Evolutionary conservation across 371 early-diverging fungal species (phyloP).

Genomic region (Modicella reniformis): DNA sequence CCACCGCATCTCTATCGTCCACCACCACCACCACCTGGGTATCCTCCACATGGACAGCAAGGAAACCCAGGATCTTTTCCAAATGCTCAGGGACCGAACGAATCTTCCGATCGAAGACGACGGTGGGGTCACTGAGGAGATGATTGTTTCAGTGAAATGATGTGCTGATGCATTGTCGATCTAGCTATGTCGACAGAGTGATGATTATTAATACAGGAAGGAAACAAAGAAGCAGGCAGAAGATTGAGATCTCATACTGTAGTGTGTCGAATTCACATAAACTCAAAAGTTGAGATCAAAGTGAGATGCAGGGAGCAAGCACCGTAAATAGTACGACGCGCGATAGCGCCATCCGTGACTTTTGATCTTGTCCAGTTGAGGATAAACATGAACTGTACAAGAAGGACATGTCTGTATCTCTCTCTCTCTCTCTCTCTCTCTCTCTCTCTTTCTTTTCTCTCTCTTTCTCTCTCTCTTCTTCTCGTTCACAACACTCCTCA

Average conservation of each 20-base stretch:
- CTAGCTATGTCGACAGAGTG: not conserved
- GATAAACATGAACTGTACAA: constrained; percentile 1
- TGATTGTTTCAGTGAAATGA: too few relatives aligned
- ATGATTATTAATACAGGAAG: not conserved
- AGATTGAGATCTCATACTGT: not conserved
- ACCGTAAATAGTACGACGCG: constrained; percentile 24
- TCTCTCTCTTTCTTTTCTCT: not conserved
- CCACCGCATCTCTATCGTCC: constrained; percentile 25
- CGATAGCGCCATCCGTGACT: constrained; percentile 43
- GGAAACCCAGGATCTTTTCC: constrained; percentile 6
- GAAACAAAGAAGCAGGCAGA: not conserved
- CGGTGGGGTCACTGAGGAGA: constrained; percentile 30
- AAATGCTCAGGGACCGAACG: not conserved
- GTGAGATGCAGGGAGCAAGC: constrained; percentile 14
- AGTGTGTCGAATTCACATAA: constrained; percentile 1
- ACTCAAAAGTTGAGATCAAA: constrained; percentile 4
- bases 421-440: not conserved
- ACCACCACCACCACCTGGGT: constrained; percentile 16
- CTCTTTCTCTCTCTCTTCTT: not conserved
- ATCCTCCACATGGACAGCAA: constrained; percentile 20
- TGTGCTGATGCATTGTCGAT: not conserved
- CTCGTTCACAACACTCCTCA: not conserved
- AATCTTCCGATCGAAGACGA: constrained; percentile 24
- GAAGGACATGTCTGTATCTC: not conserved
- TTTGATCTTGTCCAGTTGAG: constrained; percentile 14